A percentile compares a stretch with the other conserved stretches of the same genome.
Conservation (phyloP, 2,329 filamentous ascomycete species). For the Periconia sp. region DNA sequence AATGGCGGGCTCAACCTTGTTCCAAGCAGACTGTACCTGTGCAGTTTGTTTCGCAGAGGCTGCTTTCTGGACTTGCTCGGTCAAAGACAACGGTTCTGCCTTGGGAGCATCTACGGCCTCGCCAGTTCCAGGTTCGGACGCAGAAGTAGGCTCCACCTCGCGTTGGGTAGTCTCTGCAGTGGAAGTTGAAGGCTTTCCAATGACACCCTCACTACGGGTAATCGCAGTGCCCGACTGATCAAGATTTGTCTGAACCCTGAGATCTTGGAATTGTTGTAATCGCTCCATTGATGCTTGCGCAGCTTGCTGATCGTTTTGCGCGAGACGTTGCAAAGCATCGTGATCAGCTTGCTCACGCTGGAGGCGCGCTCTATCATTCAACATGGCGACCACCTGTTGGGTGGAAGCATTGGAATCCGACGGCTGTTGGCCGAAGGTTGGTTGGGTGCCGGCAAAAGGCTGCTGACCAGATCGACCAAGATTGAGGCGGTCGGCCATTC, state of each 20-base stretch:
- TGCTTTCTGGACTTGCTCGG: conserved; percentile 82
- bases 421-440: conserved; percentile 52
- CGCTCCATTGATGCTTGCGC: conserved; percentile 62
- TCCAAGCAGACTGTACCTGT: conserved; percentile 59
- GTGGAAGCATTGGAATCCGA: conserved; percentile 51
- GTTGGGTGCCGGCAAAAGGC: conserved; percentile 50
- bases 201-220: conserved; percentile 39
- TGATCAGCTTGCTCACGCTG: conserved; percentile 64
- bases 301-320: conserved; percentile 32
- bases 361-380: conserved; percentile 62
- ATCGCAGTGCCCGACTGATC: conserved; percentile 36
- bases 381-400: conserved; percentile 61
- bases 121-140: conserved; percentile 14
- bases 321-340: conserved; percentile 43
- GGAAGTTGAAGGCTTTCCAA: conserved; percentile 31
- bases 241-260: conserved; percentile 72
- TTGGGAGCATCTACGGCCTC: conserved; percentile 3
- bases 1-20: conserved; percentile 69
- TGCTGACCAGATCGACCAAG: conserved; percentile 54
- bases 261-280: conserved; percentile 78
- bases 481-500: conserved; percentile 66
- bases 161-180: conserved; percentile 23
- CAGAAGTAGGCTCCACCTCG: conserved; percentile 19
- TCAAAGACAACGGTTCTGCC: conserved; percentile 67
- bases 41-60: conserved; percentile 61